Evolutionary conservation across 495 filamentous ascomycete genomes (phyloP).

Genomic region (Lophium mytilinum): DNA sequence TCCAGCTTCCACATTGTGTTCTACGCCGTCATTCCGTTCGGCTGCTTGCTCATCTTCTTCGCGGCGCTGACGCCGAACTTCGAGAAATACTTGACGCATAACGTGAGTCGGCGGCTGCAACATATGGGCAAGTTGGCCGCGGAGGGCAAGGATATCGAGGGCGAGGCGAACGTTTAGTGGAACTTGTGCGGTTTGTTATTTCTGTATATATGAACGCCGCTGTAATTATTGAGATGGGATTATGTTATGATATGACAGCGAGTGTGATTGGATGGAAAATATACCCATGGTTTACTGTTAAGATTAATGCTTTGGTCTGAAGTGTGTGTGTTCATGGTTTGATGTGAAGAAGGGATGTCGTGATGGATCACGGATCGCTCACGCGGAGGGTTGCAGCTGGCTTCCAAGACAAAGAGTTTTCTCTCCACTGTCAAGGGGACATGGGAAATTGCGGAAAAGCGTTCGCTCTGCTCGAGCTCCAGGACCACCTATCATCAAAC

Average conservation of each 20-base stretch:
- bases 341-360: too few relatives aligned
- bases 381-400: too few relatives aligned
- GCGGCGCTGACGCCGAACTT: conserved; percentile 33
- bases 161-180: neutral
- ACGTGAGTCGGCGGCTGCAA: conserved; percentile 35
- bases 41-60: conserved; percentile 37
- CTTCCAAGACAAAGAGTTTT: neutral
- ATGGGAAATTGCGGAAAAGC: neutral
- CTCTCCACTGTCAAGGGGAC: neutral
- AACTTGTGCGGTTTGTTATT: neutral
- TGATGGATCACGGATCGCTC: too few relatives aligned
- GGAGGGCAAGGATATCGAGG: conserved; percentile 18
- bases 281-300: too few relatives aligned
- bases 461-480: neutral
- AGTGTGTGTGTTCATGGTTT: too few relatives aligned
- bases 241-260: too few relatives aligned
- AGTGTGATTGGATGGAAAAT: too few relatives aligned
- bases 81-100: conserved; percentile 33
- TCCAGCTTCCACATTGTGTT: conserved; percentile 42
- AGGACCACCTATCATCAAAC: neutral
- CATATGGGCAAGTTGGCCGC: conserved; percentile 22
- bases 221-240: too few relatives aligned
- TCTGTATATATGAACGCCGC: too few relatives aligned
- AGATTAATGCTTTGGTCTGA: too few relatives aligned
- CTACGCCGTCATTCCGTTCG: conserved; percentile 42